phyloP scores from a whole-genome alignment of 495 filamentous ascomycete species.

The Pseudomonodictys pantanalensis region DNA sequence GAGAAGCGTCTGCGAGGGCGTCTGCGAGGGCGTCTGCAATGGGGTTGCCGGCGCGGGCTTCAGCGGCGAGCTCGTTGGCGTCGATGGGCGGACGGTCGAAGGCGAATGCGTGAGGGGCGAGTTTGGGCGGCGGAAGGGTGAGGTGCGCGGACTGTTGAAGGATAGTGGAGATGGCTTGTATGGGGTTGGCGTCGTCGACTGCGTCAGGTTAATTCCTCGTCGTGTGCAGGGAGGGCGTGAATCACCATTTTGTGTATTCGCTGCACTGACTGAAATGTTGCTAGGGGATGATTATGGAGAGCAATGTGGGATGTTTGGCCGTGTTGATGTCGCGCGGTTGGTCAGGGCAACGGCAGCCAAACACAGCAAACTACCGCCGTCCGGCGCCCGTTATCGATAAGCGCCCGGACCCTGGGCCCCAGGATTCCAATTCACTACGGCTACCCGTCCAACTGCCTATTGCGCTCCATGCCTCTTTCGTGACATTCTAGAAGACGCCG shows the following conservation, averaged over 20 bases:
- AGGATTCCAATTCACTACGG: too few relatives aligned
- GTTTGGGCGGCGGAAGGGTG: slow-evolving; percentile 38
- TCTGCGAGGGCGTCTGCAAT: too few relatives aligned
- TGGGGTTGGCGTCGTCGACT: slow-evolving; percentile 32
- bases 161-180: slow-evolving; percentile 39
- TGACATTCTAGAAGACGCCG: too few relatives aligned
- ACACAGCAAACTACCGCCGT: neutral
- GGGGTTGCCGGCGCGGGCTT: too few relatives aligned
- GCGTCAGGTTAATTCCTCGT: neutral
- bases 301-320: neutral
- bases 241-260: slow-evolving; percentile 2
- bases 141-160: slow-evolving; percentile 40
- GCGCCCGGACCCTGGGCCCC: slow-evolving; percentile 2
- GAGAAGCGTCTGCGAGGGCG: slow-evolving; percentile 46
- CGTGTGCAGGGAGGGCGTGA: neutral
- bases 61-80: slow-evolving; percentile 33
- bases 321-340: slow-evolving; percentile 22
- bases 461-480: too few relatives aligned
- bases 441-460: too few relatives aligned
- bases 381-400: slow-evolving; percentile 4
- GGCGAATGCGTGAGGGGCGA: slow-evolving; percentile 33
- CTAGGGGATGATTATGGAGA: neutral
- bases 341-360: slow-evolving; percentile 20
- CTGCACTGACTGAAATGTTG: neutral
- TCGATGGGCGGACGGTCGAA: slow-evolving; percentile 32